These are phyloP conservation scores for Colletotrichum sp. DNA, from an alignment of 2,329 filamentous ascomycete species.

Conservation along the genomic window DNA sequence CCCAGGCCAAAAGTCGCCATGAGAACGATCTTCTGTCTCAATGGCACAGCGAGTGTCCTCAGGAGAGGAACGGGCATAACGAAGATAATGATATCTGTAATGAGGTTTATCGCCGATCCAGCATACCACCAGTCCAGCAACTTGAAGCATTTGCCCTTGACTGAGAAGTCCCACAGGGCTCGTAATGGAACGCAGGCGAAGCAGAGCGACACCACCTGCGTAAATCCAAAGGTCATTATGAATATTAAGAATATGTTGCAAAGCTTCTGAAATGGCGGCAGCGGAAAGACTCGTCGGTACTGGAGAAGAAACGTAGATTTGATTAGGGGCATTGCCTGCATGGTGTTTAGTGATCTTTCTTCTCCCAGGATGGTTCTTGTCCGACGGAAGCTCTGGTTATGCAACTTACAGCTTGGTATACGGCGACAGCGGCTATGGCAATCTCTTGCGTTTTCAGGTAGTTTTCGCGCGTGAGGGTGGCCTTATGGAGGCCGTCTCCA, in stretches of 20 bases:
- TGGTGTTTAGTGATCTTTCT: not conserved
- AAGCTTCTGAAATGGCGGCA: conserved; percentile 23
- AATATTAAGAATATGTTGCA: conserved; percentile 29
- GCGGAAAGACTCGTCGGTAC: conserved; percentile 40
- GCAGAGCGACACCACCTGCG: conserved; percentile 29
- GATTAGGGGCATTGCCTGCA: conserved; percentile 10
- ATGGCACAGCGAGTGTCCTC: conserved; percentile 19
- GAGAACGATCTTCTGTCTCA: conserved; percentile 25
- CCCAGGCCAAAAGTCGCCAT: conserved; percentile 27
- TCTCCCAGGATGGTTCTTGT: not conserved
- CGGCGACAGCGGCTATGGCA: not conserved
- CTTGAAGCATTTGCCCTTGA: conserved; percentile 27
- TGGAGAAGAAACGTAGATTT: conserved; percentile 42
- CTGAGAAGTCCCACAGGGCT: conserved; percentile 26
- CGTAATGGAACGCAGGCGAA: conserved; percentile 31
- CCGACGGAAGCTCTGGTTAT: fast-evolving
- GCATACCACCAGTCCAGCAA: conserved; percentile 30
- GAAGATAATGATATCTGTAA: conserved; percentile 29
- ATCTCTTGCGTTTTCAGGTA: conserved; percentile 10
- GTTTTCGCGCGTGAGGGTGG: not conserved
- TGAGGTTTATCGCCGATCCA: conserved; percentile 29
- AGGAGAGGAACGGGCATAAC: conserved; percentile 28
- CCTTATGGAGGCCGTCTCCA: not conserved
- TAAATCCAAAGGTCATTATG: conserved; percentile 28
- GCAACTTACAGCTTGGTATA: conserved; percentile 2